A percentile compares a stretch with the other conserved stretches of the same genome.
phyloP scores from a whole-genome alignment of 1,139 yeast species.

The Zygoascus hellenicus region DNA sequence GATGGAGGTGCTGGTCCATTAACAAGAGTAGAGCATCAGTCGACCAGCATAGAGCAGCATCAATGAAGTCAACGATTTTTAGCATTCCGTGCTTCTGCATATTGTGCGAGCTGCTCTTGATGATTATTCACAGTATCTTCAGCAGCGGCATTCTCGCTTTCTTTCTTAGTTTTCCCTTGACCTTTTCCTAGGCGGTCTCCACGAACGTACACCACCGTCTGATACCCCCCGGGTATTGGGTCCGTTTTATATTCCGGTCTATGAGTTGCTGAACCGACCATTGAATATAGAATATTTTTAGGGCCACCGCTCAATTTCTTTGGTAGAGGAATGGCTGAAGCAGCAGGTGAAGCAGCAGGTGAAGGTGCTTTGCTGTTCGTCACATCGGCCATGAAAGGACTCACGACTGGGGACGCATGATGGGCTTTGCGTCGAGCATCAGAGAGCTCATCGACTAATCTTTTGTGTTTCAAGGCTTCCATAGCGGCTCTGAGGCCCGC shows the following conservation, averaged over 20 bases:
- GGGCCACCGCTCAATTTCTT: conserved; percentile 5
- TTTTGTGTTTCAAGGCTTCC: conserved; percentile 57
- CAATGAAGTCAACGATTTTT: too few relatives aligned
- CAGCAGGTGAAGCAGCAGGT: not conserved
- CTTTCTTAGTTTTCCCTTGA: conserved; percentile 18
- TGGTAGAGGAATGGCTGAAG: not conserved
- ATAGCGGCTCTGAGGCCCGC: conserved; percentile 76
- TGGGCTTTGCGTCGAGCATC: conserved; percentile 58
- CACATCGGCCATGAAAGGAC: not conserved
- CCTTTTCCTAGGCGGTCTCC: conserved; percentile 20
- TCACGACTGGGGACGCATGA: conserved; percentile 27
- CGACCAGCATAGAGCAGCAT: too few relatives aligned
- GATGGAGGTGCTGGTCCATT: too few relatives aligned
- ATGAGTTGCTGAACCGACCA: conserved; percentile 68
- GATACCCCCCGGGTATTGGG: not conserved
- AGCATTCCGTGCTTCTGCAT: too few relatives aligned
- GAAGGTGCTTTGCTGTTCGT: not conserved
- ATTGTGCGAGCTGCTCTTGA: not conserved
- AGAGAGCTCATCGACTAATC: conserved; percentile 58
- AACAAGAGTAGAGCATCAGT: too few relatives aligned
- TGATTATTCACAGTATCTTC: conserved; percentile 18
- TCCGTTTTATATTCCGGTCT: conserved; percentile 50
- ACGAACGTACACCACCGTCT: conserved; percentile 3
- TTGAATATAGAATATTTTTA: conserved; percentile 58
- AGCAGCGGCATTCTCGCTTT: conserved; percentile 24